Conservation (phyloP, 768 basidiomycete genomes). For the Leccinum variicolor region DNA sequence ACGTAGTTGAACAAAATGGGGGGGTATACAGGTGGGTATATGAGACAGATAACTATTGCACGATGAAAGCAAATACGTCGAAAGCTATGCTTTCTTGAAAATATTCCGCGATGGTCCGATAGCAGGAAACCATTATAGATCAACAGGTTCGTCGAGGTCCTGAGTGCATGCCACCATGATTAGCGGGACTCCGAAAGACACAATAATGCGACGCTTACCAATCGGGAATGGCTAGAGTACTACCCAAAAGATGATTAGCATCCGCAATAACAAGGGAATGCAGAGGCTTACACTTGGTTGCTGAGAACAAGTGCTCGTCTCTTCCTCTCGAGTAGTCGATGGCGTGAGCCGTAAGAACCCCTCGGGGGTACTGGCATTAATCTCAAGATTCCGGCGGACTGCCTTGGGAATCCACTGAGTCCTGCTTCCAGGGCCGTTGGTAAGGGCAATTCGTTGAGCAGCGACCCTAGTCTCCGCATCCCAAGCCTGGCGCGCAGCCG, state of each 20-base stretch:
- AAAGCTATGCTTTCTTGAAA: not conserved
- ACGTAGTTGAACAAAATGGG: too few species aligned
- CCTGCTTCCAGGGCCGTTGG: not conserved
- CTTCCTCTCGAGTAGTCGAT: not conserved
- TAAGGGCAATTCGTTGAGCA: slow-evolving; percentile 14
- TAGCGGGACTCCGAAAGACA: not conserved
- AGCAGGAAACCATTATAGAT: slow-evolving; percentile 9
- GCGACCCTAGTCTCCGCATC: slow-evolving; percentile 1
- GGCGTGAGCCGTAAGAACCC: not conserved
- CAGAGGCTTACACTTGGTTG: slow-evolving; percentile 14
- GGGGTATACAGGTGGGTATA: not conserved
- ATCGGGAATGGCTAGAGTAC: slow-evolving; percentile 24
- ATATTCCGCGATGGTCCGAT: not conserved
- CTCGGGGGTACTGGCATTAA: slow-evolving; percentile 7
- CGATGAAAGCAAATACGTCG: not conserved
- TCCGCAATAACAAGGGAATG: not conserved
- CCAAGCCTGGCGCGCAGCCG: slow-evolving; percentile 12
- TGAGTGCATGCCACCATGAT: not conserved
- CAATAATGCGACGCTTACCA: slow-evolving; percentile 12
- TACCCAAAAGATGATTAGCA: not conserved
- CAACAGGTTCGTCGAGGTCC: slow-evolving; percentile 23
- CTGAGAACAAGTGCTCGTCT: slow-evolving; percentile 13
- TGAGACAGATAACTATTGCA: not conserved
- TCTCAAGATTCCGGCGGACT: slow-evolving; percentile 12
- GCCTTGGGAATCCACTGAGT: slow-evolving; percentile 2